Evolutionary conservation across 805 yeast species (phyloP).

Genomic region (Saccharomyces jurei): DNA sequence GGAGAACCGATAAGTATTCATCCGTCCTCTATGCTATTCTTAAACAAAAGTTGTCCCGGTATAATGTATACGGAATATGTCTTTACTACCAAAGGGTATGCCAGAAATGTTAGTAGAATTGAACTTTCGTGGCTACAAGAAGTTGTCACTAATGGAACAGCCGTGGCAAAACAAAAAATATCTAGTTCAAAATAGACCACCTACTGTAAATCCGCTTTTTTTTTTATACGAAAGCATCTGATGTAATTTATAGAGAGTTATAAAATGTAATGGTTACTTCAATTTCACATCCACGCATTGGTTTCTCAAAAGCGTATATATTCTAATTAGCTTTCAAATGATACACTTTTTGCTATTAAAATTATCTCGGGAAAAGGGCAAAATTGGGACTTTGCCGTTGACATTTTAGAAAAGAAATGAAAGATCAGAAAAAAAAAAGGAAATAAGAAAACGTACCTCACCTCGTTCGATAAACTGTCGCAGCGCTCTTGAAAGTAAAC

Average conservation of each 20-base stretch:
- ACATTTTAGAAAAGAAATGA: not conserved
- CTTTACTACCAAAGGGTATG: slow-evolving; percentile 87
- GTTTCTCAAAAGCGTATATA: not conserved
- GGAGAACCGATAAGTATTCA: slow-evolving; percentile 85
- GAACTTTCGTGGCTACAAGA: slow-evolving; percentile 83
- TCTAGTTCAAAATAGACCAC: not conserved
- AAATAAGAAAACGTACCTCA: not conserved
- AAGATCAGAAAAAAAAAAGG: not conserved
- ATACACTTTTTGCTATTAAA: not conserved
- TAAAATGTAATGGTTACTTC: not conserved
- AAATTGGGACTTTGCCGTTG: not conserved
- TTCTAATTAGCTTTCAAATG: not conserved
- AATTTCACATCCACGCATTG: not conserved
- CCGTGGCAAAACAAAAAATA: slow-evolving; percentile 12
- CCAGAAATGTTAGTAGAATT: slow-evolving; percentile 76
- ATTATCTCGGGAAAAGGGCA: not conserved
- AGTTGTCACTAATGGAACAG: slow-evolving; percentile 35
- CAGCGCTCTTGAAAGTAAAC: not conserved
- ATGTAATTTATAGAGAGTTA: not conserved
- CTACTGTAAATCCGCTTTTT: not conserved
- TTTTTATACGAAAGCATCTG: not conserved
- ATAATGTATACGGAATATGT: slow-evolving; percentile 93
- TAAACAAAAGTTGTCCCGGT: slow-evolving; percentile 70
- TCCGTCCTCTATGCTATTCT: slow-evolving; percentile 78
- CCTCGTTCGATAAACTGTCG: not conserved